Evolutionary conservation across 78 protist genomes (phyloP), one percentile per base, ranked within the genome.

Genomic region (Guillardia theta): DNA sequence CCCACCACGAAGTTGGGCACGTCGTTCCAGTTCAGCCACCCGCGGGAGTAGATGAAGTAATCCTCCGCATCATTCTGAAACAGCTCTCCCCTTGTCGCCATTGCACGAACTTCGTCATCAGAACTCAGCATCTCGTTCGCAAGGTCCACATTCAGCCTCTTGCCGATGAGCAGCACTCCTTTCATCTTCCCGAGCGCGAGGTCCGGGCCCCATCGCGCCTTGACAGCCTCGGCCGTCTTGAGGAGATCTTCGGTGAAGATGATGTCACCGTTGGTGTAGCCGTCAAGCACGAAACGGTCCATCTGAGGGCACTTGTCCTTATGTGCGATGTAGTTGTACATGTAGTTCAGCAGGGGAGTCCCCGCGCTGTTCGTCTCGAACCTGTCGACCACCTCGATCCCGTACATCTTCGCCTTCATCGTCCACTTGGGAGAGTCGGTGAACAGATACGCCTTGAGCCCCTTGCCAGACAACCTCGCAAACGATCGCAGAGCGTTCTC

Each of bases 31-130:
- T 93, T 36, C 43, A 37, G 46, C 53, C 36, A 21, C 37, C 48
- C 90, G 88, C 94, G 78, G 53, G 48, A 30, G 50, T 70, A 78
- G 24, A 62, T 19, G 54, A 93, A 93, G 88, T 93, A 93, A 88
- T 93, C 94, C 88, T 93, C 94, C 46, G 94, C 94, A 33, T 93
- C 45, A 30, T 44, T 0, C 70, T 93, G 90, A 46, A 50, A 93
- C 39, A 4, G 46, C 24, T 78, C 22, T 6, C 83, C 94, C n/a
- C 1, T 2, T 19, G 30, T 46, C 37, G 83, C 94, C 30, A 93
- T n/a, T 44, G 24, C 48, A 44, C 8, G 46, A 0, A 93, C 0
- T 24, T 39, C 50, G 39, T 24, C 70, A 24, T 58, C 70, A 3
- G 70, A 9, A 3, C 27, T 58, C 27, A 58, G 2, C 70, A 27